Base-by-base conservation (phyloP, 768 basidiomycete genomes). In the Crassisporium funariophilum region DNA sequence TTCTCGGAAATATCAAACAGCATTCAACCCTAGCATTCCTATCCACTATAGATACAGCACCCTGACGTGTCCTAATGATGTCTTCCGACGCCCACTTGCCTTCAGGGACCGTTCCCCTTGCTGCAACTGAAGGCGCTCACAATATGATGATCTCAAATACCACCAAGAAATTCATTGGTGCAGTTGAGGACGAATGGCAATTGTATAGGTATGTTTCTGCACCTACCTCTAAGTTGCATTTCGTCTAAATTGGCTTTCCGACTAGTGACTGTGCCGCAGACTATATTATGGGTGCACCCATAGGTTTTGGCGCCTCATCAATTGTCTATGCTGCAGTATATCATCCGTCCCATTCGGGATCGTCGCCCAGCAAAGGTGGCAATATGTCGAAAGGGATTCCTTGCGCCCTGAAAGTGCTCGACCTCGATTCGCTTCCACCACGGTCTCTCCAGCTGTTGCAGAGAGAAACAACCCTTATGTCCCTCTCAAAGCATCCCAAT, bases 231-330 rank as follows among this genome's bases (percentile, higher is more conserved):
- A n/a, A n/a, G n/a, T n/a, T n/a, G n/a, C n/a, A n/a, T n/a, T n/a
- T n/a, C 31, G 37, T 48, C 47, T 22, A 49, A 50, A 52, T 31
- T 55, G 23, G 34, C 46, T 24, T 38, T 21, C 31, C 49, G 12
- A 33, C 20, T 62, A 91, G 90, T 58, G 87, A 91, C 61, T 64
- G 76, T 51, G 71, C 81, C 1, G 54, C 69, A 10, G 91, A 95
- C 71, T 94, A 94, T 59, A 78, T 77, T 15, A 75, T 89, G 27
- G 89, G 88, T 12, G 66, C 77, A 6, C 80, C 90, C 15, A 92
- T 95, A 41, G 93, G 94, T 1, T 94, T 88, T 57, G 95, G 95
- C 15, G 88, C 95, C 2, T 93, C 91, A 3, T 95, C 95, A 0
- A 88, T 86, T 45, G 95, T 98, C 5, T 92, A 95, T 59, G 68